Base-by-base conservation (phyloP, 2,329 filamentous ascomycete species). In the Teratosphaeria epicoccoides region DNA sequence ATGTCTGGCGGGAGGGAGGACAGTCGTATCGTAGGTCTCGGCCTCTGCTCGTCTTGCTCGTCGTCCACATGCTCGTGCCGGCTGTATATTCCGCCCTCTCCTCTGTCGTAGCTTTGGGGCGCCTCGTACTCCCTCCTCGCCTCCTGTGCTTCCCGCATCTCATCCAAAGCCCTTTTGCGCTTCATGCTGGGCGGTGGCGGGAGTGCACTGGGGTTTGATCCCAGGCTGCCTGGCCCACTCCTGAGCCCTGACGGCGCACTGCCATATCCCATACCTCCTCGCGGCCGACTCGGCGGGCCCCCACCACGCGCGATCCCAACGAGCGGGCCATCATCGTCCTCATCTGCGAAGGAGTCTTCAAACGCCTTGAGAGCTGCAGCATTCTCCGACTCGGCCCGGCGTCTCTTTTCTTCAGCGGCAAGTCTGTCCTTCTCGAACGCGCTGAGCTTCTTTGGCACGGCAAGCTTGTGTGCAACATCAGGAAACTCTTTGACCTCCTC, bases 301-400 rank as follows among this genome's bases (percentile, higher is more conserved):
- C 55, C 22, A 11, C 50, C 44, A 10, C 28, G 33, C 33, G 17
- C 33, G 33, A 40, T 40, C 12, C 29, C 23, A 24, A 49, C 22
- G 3, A 43, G 25, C 33, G 43, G 10, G 24, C 52, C 52, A 28
- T 56, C 49, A 20, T 61, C 59, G 53, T 79, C 78, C 33, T 76
- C 80, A 40, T 77, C 74, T 24, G 82, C 83, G 61, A 87, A 87
- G 51, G 79, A 88, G 69, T 91, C 91, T 52, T 93, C 81, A 59
- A 95, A 95, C 58, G 91, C 88, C 60, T 88, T 82, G 68, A 90
- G 87, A 0, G 89, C 88, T 23, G 88, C 88, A 22, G 86, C 87
- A 6, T 87, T 94, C 71, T 95, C 90, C 59, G 85, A 88, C 63
- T 85, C 85, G 69, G 95, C 90, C 59, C 88, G 80, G 60, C 81